Conservation (phyloP, 116 monocot genomes). For the Iris pallida region DNA sequence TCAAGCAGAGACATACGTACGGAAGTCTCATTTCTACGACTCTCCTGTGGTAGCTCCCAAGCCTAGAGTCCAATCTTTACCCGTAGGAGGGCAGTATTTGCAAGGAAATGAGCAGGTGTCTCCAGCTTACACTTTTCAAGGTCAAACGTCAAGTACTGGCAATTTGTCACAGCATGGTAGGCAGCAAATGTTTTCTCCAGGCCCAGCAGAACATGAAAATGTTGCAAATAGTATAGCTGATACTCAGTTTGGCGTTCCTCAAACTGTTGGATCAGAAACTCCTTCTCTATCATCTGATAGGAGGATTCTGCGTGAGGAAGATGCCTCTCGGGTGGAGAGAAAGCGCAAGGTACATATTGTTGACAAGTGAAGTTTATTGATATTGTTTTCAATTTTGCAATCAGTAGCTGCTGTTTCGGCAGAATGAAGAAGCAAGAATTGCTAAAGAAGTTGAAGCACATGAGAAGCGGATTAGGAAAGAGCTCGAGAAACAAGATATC, state of each 20-base stretch:
- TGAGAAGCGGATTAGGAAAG: slow-evolving; percentile 70
- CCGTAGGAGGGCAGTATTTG: slow-evolving; percentile 30
- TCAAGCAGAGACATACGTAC: slow-evolving; percentile 49
- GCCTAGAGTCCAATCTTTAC: slow-evolving; percentile 32
- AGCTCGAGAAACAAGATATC: slow-evolving; percentile 86
- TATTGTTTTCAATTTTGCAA: neutral
- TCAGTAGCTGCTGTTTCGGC: neutral
- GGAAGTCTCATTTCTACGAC: slow-evolving; percentile 56
- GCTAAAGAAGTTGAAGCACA: slow-evolving; percentile 88
- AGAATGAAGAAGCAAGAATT: slow-evolving; percentile 77
- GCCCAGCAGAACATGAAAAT: slow-evolving; percentile 43
- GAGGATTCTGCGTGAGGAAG: slow-evolving; percentile 52
- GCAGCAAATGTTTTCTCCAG: slow-evolving; percentile 30
- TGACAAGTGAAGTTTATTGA: neutral
- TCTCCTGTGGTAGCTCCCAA: slow-evolving; percentile 34
- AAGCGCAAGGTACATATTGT: slow-evolving; percentile 62
- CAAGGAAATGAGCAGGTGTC: slow-evolving; percentile 56
- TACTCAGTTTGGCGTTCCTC: slow-evolving; percentile 32
- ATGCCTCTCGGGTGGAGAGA: slow-evolving; percentile 49
- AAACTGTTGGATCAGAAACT: slow-evolving; percentile 44
- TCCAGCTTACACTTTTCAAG: slow-evolving; percentile 40
- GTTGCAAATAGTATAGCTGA: slow-evolving; percentile 24
- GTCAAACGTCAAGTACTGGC: slow-evolving; percentile 34
- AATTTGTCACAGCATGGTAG: slow-evolving; percentile 42
- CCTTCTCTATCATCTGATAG: slow-evolving; percentile 53